Conservation (phyloP, 2,329 filamentous ascomycete genomes). For the Phaeophleospora eucalypticola region DNA sequence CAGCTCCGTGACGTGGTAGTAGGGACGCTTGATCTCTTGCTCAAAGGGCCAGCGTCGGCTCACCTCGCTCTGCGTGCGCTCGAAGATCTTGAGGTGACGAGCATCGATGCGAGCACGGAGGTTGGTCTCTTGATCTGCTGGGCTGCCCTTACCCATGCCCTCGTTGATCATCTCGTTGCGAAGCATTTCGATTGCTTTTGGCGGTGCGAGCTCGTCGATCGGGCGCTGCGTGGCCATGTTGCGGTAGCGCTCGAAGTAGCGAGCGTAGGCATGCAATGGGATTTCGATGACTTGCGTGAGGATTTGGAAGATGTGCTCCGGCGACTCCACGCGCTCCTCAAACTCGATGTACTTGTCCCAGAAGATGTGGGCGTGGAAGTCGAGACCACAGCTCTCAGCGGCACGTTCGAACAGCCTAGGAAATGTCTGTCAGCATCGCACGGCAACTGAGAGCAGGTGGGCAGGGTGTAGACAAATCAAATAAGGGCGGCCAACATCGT, state of each 20-base stretch:
- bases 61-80: constrained; percentile 77
- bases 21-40: constrained; percentile 88
- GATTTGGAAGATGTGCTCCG: constrained; percentile 80
- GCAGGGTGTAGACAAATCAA: constrained; percentile 31
- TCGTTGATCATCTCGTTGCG: constrained; percentile 69
- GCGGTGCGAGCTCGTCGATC: constrained; percentile 65
- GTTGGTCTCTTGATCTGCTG: constrained; percentile 78
- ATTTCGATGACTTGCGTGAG: constrained; percentile 79
- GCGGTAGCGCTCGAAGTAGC: constrained; percentile 90
- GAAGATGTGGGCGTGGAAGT: constrained; percentile 91
- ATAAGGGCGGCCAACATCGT: constrained; percentile 31
- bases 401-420: constrained; percentile 87
- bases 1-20: constrained; percentile 93
- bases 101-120: constrained; percentile 74
- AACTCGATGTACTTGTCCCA: constrained; percentile 99
- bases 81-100: constrained; percentile 76
- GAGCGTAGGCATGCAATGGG: constrained; percentile 90
- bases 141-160: constrained; percentile 58
- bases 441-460: constrained; percentile 5
- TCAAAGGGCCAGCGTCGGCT: constrained; percentile 94
- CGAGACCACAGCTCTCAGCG: constrained; percentile 76
- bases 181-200: constrained; percentile 64
- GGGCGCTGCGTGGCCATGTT: constrained; percentile 69
- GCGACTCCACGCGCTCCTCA: constrained; percentile 81
- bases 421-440: constrained; percentile 37